phyloP scores from a whole-genome alignment of 208 protist species.

The Crithidia bombi region DNA sequence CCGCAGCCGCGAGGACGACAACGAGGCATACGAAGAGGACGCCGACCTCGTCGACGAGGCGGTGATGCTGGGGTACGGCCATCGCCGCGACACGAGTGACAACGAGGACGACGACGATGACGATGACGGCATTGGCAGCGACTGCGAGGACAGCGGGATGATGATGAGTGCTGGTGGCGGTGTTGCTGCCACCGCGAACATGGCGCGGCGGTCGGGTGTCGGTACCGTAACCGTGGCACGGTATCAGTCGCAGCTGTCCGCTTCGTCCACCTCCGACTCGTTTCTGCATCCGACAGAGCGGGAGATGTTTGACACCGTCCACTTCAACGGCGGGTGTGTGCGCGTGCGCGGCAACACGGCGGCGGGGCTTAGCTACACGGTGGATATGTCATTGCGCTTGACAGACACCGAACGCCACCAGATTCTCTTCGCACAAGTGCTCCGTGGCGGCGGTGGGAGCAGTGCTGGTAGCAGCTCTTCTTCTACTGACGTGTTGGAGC shows the following conservation, averaged over 20 bases:
- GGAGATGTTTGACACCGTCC: slow-evolving; percentile 54
- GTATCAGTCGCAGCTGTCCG: slow-evolving; percentile 24
- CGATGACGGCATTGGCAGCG: slow-evolving; percentile 32
- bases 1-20: slow-evolving; percentile 17
- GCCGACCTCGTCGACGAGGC: slow-evolving; percentile 27
- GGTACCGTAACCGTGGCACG: not conserved
- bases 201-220: not conserved
- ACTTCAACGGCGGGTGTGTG: slow-evolving; percentile 75
- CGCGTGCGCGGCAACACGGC: slow-evolving; percentile 43
- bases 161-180: not conserved
- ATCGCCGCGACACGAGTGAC: slow-evolving; percentile 7
- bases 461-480: not conserved
- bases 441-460: slow-evolving; percentile 10
- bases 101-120: slow-evolving; percentile 49
- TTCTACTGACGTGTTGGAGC: slow-evolving; percentile 25
- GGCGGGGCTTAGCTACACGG: slow-evolving; percentile 67
- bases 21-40: slow-evolving; percentile 31
- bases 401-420: slow-evolving; percentile 55
- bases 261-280: slow-evolving; percentile 23
- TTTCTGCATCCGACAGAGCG: slow-evolving; percentile 16
- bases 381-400: slow-evolving; percentile 69
- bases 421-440: slow-evolving; percentile 71
- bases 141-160: slow-evolving; percentile 4
- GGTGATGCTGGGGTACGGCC: slow-evolving; percentile 12
- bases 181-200: not conserved